Percentiles rank a stretch among this genome's conserved stretches.
Conservation (phyloP, 2,329 filamentous ascomycete species). For the Elsinoe necatrix region DNA sequence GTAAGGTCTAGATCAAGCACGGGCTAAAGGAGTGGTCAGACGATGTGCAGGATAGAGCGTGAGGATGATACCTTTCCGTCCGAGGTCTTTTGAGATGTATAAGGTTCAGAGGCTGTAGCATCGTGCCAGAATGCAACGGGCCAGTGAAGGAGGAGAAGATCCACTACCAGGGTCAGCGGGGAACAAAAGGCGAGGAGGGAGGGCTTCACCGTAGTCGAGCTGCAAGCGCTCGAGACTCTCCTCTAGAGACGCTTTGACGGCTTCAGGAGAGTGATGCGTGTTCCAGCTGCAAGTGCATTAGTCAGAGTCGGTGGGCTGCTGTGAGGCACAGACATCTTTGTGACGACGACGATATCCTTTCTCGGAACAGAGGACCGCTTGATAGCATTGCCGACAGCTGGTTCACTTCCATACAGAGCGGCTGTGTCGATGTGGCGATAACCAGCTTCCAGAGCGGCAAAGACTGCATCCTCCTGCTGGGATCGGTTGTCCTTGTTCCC, state of each 20-base stretch:
- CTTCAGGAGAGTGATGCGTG: conserved; percentile 38
- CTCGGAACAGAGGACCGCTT: conserved; percentile 55
- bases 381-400: conserved; percentile 57
- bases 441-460: conserved; percentile 45
- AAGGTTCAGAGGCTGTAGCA: conserved; percentile 25
- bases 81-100: neutral
- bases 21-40: conserved; percentile 49
- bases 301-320: neutral
- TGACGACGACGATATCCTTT: conserved; percentile 57
- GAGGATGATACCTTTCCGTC: neutral
- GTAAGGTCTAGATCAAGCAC: conserved; percentile 57
- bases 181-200: neutral
- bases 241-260: conserved; percentile 30
- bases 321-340: conserved; percentile 35
- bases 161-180: conserved; percentile 19
- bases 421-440: conserved; percentile 58
- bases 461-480: conserved; percentile 32
- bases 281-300: conserved; percentile 45
- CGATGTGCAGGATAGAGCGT: conserved; percentile 35
- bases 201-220: conserved; percentile 24
- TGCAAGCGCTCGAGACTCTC: conserved; percentile 29
- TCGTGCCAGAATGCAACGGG: conserved; percentile 46
- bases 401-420: conserved; percentile 59
- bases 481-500: neutral
- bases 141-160: conserved; percentile 35